Conservation (phyloP, 2,329 filamentous ascomycete genomes). For the Pseudogymnoascus sp. region DNA sequence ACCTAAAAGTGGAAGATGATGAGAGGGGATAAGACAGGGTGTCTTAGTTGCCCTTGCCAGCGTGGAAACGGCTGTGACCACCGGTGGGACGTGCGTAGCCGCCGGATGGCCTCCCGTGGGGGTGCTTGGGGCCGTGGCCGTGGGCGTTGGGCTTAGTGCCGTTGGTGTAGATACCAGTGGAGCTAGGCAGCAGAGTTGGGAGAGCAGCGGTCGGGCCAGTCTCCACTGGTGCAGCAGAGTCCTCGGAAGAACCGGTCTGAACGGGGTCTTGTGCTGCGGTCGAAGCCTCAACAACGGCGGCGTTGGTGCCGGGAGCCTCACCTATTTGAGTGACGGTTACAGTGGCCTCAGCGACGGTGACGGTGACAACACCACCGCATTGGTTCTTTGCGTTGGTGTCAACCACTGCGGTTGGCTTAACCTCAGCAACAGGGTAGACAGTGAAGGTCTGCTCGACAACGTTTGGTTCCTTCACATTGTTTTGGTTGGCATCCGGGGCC, state of each 20-base stretch:
- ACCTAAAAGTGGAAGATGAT: conserved; percentile 1
- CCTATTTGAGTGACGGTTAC: background rate
- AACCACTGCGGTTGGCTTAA: background rate
- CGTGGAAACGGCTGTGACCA: background rate
- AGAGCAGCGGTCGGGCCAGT: background rate
- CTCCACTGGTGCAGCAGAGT: background rate
- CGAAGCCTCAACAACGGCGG: background rate
- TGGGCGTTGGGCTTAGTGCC: background rate
- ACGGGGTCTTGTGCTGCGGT: background rate
- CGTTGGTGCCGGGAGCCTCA: background rate
- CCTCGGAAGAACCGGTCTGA: background rate
- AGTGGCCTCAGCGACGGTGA: background rate
- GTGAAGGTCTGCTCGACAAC: background rate
- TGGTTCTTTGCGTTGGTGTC: background rate
- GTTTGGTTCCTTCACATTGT: background rate
- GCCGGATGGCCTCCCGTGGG: background rate
- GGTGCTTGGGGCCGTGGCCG: background rate
- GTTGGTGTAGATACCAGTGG: conserved; percentile 3
- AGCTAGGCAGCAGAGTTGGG: background rate
- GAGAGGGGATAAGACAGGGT: background rate
- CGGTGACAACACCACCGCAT: background rate
- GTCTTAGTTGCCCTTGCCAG: background rate
- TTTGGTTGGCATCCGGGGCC: background rate
- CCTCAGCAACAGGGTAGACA: background rate
- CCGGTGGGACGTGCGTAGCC: conserved; percentile 1